These are phyloP conservation scores for Amauroascus verrucosus DNA, from an alignment of 2,329 filamentous ascomycete genomes.

Conservation along the genomic window DNA sequence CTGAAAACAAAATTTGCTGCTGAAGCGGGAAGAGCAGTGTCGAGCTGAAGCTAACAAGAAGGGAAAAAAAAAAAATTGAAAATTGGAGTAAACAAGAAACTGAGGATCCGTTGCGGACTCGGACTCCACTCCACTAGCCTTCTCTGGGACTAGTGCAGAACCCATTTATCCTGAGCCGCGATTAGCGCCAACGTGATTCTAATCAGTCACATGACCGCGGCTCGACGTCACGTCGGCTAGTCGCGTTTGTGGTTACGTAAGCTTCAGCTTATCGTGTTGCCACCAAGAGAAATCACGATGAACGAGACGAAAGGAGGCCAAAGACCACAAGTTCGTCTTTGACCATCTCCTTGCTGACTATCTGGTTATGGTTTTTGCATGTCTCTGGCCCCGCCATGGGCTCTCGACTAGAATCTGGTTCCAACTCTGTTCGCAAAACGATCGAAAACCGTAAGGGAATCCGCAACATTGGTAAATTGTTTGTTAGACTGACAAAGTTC, in stretches of 20 bases:
- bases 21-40: neutral
- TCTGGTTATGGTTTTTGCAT: slow-evolving; percentile 10
- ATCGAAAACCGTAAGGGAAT: slow-evolving; percentile 47
- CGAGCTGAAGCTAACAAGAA: neutral
- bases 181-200: slow-evolving; percentile 7
- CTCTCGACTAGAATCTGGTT: slow-evolving; percentile 52
- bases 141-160: neutral
- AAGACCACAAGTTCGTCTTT: no score
- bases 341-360: neutral
- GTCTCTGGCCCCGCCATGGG: slow-evolving; percentile 41
- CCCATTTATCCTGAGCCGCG: neutral
- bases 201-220: slow-evolving; percentile 5
- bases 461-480: neutral
- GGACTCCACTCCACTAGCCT: neutral
- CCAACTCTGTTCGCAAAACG: slow-evolving; percentile 50
- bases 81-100: slow-evolving; percentile 17
- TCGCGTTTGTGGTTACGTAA: neutral
- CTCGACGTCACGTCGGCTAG: neutral
- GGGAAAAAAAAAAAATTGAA: slow-evolving; percentile 15
- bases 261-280: neutral
- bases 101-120: slow-evolving; percentile 7
- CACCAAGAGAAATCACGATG: no score
- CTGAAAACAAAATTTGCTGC: slow-evolving; percentile 9
- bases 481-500: slow-evolving; percentile 9
- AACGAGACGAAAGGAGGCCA: neutral